Evolutionary conservation across 306 rosid genomes (phyloP).

Genomic region (Oxytropis ochrocephala): DNA sequence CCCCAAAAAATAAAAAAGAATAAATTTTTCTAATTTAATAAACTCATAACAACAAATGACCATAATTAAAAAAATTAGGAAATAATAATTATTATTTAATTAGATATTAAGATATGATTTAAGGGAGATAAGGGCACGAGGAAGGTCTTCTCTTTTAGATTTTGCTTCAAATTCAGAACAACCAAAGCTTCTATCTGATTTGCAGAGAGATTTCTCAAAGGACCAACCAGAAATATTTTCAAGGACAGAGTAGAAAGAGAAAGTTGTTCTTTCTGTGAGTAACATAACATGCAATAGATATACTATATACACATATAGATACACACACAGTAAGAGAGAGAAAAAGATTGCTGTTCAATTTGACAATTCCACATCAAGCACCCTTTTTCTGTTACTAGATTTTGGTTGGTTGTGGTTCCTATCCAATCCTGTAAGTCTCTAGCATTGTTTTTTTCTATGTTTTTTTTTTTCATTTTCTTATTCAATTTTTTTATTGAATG

Average conservation of each 20-base stretch:
- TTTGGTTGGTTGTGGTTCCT: conserved; percentile 32
- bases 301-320: neutral
- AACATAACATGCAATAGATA: conserved; percentile 23
- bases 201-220: conserved; percentile 58
- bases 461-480: neutral
- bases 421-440: conserved; percentile 47
- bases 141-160: conserved; percentile 27
- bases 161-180: conserved; percentile 46
- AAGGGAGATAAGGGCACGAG: conserved; percentile 40
- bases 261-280: conserved; percentile 14
- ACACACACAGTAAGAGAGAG: conserved; percentile 4
- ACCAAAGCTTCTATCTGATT: conserved; percentile 45
- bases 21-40: neutral
- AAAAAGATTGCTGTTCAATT: conserved; percentile 24
- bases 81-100: conserved; percentile 15
- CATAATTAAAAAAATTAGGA: neutral
- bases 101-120: conserved; percentile 32
- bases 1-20: neutral
- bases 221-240: conserved; percentile 16
- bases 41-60: neutral
- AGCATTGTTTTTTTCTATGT: neutral
- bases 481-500: neutral
- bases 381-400: conserved; percentile 10
- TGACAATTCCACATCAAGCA: conserved; percentile 39
- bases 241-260: conserved; percentile 5